phyloP scores from a whole-genome alignment of 345 rosid species.

The Hibiscus mutabilis region DNA sequence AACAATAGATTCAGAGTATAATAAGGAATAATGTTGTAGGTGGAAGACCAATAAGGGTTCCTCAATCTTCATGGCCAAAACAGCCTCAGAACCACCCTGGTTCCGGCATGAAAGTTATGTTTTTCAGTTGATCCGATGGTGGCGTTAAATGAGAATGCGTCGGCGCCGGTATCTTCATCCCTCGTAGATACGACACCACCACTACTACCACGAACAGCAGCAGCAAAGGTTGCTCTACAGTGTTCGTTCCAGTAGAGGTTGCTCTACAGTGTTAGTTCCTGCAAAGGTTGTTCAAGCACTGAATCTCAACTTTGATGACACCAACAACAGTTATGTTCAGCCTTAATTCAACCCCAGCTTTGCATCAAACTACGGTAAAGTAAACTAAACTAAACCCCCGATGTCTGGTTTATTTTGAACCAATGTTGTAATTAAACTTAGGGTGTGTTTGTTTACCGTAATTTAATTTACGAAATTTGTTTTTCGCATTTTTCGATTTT shows the following conservation, averaged over 20 bases:
- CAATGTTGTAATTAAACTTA: background rate
- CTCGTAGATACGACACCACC: constrained; percentile 32
- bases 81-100: constrained; percentile 9
- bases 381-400: background rate
- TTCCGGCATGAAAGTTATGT: constrained; percentile 20
- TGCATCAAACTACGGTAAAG: constrained; percentile 26
- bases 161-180: constrained; percentile 92
- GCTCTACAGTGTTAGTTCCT: constrained; percentile 37
- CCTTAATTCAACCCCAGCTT: constrained; percentile 21
- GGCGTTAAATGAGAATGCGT: constrained; percentile 34
- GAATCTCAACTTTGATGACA: constrained; percentile 32
- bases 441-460: too few species aligned
- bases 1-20: constrained; percentile 19
- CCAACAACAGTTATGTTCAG: constrained; percentile 16
- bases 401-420: too few species aligned
- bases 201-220: background rate
- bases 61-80: constrained; percentile 31
- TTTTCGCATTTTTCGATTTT: too few species aligned
- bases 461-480: too few species aligned
- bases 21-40: constrained; percentile 7
- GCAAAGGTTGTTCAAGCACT: constrained; percentile 52
- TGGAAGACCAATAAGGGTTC: constrained; percentile 9
- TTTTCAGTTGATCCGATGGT: too few species aligned
- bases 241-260: too few species aligned
- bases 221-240: too few species aligned